Evolutionary conservation across 208 protist genomes (phyloP), one percentile per base, ranked within the genome.

Genomic region (Herpetomonas samuelpessoai): DNA sequence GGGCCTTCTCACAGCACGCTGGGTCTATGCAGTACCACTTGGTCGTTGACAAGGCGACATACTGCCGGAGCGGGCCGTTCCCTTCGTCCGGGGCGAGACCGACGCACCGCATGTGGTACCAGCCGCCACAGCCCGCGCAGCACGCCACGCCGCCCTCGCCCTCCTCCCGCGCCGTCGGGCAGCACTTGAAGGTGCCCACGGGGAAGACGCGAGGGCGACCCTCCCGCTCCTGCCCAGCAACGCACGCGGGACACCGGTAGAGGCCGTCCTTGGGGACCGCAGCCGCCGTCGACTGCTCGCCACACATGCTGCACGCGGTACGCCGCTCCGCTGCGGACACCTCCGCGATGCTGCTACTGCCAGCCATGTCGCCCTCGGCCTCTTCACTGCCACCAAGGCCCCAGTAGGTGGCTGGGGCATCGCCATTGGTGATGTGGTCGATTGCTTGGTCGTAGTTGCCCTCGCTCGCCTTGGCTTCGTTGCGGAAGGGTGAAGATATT

Each of bases 11-110:
- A 54, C 74, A 85, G 79, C 89, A 95, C 27, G 59, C n/a, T 14
- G 83, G 79, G 31, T 90, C 76, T 1, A 73, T 71, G 57, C 89
- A 95, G 64, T 93, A 92, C 86, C 89, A 95, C 56, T 73, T 79
- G 0, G 89, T 95, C 10, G 84, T 88, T 9, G 86, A 88, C 0
- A 95, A 64, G 10, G 73, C 66, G 29, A 86, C 70, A 46, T 92
- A 87, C 14, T 82, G 62, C 46, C 75, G 79, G 39, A 95, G 69
- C 19, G 39, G 27, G 16, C 44, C 57, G 18, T 19, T 46, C 35
- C 6, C 35, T 6, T 14, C 55, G 38, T 16, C 44, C 50, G 86
- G 67, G 6, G 58, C 38, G 51, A 95, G 83, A 29, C 74, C 79
- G 4, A 95, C 68, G 55, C 89, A 95, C 16, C 62, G 57, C 49